Base-by-base conservation (phyloP, 2,329 filamentous ascomycete genomes). In the Didymellaceae sp. region DNA sequence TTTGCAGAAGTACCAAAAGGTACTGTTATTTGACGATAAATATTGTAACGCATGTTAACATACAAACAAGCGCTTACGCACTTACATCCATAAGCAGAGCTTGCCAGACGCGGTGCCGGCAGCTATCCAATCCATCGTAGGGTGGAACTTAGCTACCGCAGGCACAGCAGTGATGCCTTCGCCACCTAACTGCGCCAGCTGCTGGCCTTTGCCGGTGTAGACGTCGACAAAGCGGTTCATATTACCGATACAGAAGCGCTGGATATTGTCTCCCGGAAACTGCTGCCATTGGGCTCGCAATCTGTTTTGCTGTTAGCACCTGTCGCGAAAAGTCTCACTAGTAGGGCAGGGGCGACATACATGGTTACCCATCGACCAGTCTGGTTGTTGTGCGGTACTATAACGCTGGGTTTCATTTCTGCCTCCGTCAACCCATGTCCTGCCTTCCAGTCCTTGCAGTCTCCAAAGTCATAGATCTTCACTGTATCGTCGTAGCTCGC, bases 161-260 rank as follows among this genome's bases (percentile, higher is more conserved):
- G 94, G 94, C 4, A 99, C 94, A 6, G 94, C 94, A 1, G 91
- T 96, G 61, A 99, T 96, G 0, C 88, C 90, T 0, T 96, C 91
- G 0, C 91, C 91, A 1, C 87, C 91, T 0, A 96, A 74, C 72
- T 97, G 93, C 0, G 90, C 93, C 4, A 99, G 76, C 71, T 97
- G 93, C 64, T 91, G 87, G 0, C 94, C 94, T 39, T 88, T 83
- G 0, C 86, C 82, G 0, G 88, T 88, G 70, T 89, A 99, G 1
- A 99, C 83, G 67, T 99, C 94, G 1, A 97, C 90, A 63, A 97
- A 97, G 1, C 94, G 85, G 68, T 96, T 96, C 94, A 97, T 97
- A 62, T 97, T 99, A 1, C 90, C 94, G 49, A 99, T 93, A 18
- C 86, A 89, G 63, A 99, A 91, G 54, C 93, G 91, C 57, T 96